Base-by-base conservation (phyloP, 495 filamentous ascomycete species). In the Penicillium robsamsonii region DNA sequence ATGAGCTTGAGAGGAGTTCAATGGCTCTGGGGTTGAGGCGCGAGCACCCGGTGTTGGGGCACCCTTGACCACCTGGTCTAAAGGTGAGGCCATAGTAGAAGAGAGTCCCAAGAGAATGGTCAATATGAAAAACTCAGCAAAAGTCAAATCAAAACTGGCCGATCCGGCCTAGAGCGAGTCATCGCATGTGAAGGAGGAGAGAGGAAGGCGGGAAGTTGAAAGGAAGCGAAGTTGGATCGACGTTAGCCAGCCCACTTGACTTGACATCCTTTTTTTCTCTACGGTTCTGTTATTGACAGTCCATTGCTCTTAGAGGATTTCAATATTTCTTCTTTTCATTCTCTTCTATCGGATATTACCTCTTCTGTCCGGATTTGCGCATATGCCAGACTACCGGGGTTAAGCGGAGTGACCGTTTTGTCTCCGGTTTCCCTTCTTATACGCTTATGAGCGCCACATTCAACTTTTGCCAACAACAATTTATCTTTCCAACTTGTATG, bases 1-100 rank as follows among this genome's bases (percentile, higher is more conserved):
- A 40, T 58, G 35, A 67, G 73, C 49, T 70, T 37, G 46, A 25
- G 64, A 50, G 46, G 61, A 58, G 50, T 58, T 63, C 66, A 68
- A 69, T 45, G 74, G 55, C 30, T 72, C 76, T 22, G 76, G 66
- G 25, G 75, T 70, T 46, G 74, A 69, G 48, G 70, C 65, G 46
- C 69, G 70, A 65, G 74, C 77, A 43, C 72, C 76, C 11, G 80
- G 73, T 58, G 79, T 74, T 41, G 84, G 81, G 45, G 90, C 87
- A 62, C 89, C 90, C 74, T 95, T 96, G 72, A 96, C 89, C 61
- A 95, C 77, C 58, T 92, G 90, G 73, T 97, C 92, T 46, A 96
- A 81, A 48, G 85, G 82, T 37, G 78, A 68, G 40, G 79, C 70
- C 81, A 85, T 87, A 49, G 55, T 61, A 55, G 25, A 48, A 54